Evolutionary conservation across 169 alveolate genomes (phyloP).

Genomic region (Plasmodium ovale): DNA sequence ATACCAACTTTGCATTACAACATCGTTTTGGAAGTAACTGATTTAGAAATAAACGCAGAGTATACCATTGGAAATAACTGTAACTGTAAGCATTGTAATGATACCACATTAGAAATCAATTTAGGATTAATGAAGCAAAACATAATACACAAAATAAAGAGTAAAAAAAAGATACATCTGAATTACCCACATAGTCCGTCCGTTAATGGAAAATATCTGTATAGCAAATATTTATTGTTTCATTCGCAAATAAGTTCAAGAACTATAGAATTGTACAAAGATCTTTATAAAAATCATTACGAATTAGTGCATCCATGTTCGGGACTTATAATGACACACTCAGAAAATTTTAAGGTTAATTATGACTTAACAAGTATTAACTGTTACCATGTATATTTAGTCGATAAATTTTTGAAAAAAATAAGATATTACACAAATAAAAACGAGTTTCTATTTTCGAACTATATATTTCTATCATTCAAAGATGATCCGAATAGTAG

Average conservation of each 20-base stretch:
- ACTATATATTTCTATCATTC: constrained; percentile 18
- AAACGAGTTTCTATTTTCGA: not conserved
- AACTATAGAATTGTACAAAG: constrained; percentile 30
- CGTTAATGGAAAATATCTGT: constrained; percentile 49
- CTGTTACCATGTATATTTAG: constrained; percentile 50
- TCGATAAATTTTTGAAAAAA: constrained; percentile 47
- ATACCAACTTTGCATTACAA: constrained; percentile 68
- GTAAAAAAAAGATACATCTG: constrained; percentile 12
- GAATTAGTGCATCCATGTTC: constrained; percentile 73
- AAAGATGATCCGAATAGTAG: not conserved
- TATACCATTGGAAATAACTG: constrained; percentile 57
- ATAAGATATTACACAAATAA: not conserved
- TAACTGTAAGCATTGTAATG: constrained; percentile 28
- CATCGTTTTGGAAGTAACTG: constrained; percentile 52
- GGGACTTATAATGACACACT: constrained; percentile 53
- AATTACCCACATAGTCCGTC: constrained; percentile 33
- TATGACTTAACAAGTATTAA: constrained; percentile 21
- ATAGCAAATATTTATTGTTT: constrained; percentile 11
- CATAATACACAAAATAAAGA: constrained; percentile 33
- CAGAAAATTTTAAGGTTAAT: constrained; percentile 45
- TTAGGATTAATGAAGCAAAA: constrained; percentile 25
- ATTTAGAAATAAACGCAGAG: constrained; percentile 22
- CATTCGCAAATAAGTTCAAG: constrained; percentile 39
- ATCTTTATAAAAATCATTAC: constrained; percentile 8
- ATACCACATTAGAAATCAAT: constrained; percentile 17